Conservation (phyloP, 2,329 filamentous ascomycete genomes). For the Penicillium italicum region DNA sequence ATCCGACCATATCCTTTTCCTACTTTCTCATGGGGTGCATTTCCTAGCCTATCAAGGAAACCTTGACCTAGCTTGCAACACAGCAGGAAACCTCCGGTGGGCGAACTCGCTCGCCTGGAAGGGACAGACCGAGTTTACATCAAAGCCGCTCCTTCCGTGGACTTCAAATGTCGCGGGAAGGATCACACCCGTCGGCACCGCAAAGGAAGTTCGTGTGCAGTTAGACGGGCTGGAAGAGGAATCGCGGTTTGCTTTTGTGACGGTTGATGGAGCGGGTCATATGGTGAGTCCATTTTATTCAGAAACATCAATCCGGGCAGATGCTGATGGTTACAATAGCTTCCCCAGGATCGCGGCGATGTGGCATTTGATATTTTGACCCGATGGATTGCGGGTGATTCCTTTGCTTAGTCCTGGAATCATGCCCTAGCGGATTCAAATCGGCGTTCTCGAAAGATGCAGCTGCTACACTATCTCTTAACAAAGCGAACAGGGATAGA, state of each 20-base stretch:
- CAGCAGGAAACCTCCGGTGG: conserved; percentile 25
- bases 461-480: not conserved
- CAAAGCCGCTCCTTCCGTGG: conserved; percentile 19
- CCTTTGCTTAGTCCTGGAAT: not conserved
- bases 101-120: conserved; percentile 24
- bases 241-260: conserved; percentile 15
- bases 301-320: not conserved
- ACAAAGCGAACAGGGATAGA: too few relatives aligned
- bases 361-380: not conserved
- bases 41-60: conserved; percentile 27
- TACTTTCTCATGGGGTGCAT: conserved; percentile 17
- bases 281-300: conserved; percentile 1
- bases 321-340: not conserved
- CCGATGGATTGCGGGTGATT: not conserved
- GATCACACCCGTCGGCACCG: conserved; percentile 9
- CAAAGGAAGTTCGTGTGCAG: conserved; percentile 12
- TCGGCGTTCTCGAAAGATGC: not conserved
- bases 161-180: conserved; percentile 6
- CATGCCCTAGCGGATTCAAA: not conserved
- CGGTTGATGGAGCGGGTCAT: conserved; percentile 13
- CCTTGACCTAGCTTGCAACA: conserved; percentile 28
- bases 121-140: conserved; percentile 22
- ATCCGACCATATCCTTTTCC: conserved; percentile 12
- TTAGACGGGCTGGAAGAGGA: not conserved
- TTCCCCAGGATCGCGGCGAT: not conserved